A percentile compares a stretch with the other conserved stretches of the same genome.
phyloP scores from a whole-genome alignment of 257 asterid species.

The Rauvolfia tetraphylla region DNA sequence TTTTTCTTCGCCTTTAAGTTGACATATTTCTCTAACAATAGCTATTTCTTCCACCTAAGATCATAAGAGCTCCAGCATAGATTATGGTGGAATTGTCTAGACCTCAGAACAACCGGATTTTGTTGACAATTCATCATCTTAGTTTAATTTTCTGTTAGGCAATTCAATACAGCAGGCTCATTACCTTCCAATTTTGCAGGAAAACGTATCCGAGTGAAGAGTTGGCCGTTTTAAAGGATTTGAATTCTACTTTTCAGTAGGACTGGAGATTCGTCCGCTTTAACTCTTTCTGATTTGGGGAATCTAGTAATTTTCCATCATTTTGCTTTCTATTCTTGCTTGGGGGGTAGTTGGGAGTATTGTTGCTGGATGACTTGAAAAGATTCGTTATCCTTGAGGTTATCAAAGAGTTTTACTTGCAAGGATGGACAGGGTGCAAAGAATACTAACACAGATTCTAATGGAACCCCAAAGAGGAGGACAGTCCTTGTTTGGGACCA shows the following conservation, averaged over 20 bases:
- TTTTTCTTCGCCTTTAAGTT: background rate
- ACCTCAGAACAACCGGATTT: background rate
- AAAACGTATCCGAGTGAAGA: background rate
- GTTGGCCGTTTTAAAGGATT: background rate
- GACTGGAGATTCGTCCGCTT: background rate
- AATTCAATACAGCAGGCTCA: background rate
- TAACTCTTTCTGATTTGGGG: background rate
- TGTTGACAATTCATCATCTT: background rate
- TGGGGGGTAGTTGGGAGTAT: background rate
- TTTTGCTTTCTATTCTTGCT: too few relatives aligned
- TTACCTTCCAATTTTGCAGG: background rate
- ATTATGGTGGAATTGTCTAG: background rate
- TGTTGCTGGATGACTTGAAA: background rate
- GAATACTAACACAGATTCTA: constrained; percentile 59
- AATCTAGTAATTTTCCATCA: background rate
- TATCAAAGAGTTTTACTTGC: background rate
- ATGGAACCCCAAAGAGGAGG: constrained; percentile 77
- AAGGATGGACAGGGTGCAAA: constrained; percentile 53
- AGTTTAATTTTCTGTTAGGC: too few relatives aligned
- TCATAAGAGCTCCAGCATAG: background rate
- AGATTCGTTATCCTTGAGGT: background rate
- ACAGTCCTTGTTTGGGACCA: constrained; percentile 61
- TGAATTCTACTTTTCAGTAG: background rate
- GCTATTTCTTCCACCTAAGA: too few relatives aligned
- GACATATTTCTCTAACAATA: background rate